A percentile compares a stretch with the other conserved stretches of the same genome.
phyloP scores from a whole-genome alignment of 371 early-diverging fungal species.

The Apophysomyces trapeziformis region DNA sequence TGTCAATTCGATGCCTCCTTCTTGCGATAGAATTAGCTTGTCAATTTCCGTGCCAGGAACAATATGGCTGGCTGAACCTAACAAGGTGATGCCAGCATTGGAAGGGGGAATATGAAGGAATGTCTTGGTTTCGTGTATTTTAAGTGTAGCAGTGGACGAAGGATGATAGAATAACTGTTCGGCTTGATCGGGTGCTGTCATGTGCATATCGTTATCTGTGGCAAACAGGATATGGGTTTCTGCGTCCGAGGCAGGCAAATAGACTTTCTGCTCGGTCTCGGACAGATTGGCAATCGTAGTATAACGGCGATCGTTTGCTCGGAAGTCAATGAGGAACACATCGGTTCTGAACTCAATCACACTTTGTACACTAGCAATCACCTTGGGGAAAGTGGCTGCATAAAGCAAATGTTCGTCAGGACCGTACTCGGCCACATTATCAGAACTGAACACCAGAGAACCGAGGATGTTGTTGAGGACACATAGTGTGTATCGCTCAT shows the following conservation, averaged over 20 bases:
- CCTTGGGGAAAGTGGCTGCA: constrained; percentile 50
- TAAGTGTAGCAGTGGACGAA: constrained; percentile 34
- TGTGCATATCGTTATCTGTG: constrained; percentile 44
- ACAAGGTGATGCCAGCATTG: constrained; percentile 20
- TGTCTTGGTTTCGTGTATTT: constrained; percentile 49
- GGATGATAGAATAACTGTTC: constrained; percentile 45
- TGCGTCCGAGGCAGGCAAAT: constrained; percentile 33
- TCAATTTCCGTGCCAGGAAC: constrained; percentile 51
- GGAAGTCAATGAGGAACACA: constrained; percentile 48
- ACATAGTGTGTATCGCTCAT: constrained; percentile 59
- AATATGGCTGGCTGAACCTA: constrained; percentile 52
- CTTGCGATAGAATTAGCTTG: constrained; percentile 9
- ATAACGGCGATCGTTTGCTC: constrained; percentile 34
- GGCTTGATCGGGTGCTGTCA: constrained; percentile 25
- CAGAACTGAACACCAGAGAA: constrained; percentile 63
- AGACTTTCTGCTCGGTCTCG: constrained; percentile 42
- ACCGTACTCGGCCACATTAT: constrained; percentile 48
- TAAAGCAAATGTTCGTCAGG: constrained; percentile 49
- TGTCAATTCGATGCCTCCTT: constrained; percentile 16
- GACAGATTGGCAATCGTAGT: constrained; percentile 54
- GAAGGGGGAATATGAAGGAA: constrained; percentile 47
- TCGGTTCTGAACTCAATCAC: constrained; percentile 46
- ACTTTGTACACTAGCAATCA: constrained; percentile 42
- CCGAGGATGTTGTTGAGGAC: constrained; percentile 62
- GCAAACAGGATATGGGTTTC: constrained; percentile 38